A percentile compares a stretch with the other conserved stretches of the same genome.
Evolutionary conservation across 2,329 filamentous ascomycete genomes (phyloP).

Genomic region (Grosmannia serpens): DNA sequence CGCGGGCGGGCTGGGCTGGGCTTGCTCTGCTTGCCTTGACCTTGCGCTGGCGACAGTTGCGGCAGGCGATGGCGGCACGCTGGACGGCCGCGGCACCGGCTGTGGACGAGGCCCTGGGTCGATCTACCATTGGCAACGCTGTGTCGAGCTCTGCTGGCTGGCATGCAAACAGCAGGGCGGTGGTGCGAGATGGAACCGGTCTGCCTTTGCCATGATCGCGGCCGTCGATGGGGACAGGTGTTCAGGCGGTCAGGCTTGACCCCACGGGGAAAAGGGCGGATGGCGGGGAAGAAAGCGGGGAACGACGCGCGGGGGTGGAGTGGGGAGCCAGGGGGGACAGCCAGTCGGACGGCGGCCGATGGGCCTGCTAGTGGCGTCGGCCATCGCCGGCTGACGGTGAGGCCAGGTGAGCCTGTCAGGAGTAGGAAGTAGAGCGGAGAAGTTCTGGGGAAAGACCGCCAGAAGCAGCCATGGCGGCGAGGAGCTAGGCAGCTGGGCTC

Average conservation of each 20-base stretch:
- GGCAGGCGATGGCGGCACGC: conserved; percentile 4
- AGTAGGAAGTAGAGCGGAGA: no score
- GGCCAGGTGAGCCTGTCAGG: not conserved
- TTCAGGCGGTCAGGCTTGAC: not conserved
- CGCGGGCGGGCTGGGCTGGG: no score
- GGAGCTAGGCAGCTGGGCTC: no score
- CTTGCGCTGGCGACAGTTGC: conserved; percentile 5
- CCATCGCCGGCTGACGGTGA: not conserved
- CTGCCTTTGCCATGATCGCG: not conserved
- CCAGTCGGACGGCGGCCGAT: not conserved
- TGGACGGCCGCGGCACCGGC: not conserved
- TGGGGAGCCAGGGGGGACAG: not conserved
- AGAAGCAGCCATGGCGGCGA: no score
- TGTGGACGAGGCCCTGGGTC: not conserved
- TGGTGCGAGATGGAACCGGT: not conserved
- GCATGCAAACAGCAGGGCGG: not conserved
- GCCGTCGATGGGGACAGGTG: not conserved
- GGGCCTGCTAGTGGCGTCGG: not conserved
- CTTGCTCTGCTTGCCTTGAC: conserved; percentile 4
- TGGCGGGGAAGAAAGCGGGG: not conserved
- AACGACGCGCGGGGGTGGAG: not conserved
- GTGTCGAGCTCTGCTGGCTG: no score
- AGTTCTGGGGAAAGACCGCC: no score
- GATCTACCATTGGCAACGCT: not conserved
- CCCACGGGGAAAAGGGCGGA: not conserved